Evolutionary conservation across 2,329 filamentous ascomycete species (phyloP), one percentile per base, ranked within the genome.

Genomic region (Elsinoe fawcettii): DNA sequence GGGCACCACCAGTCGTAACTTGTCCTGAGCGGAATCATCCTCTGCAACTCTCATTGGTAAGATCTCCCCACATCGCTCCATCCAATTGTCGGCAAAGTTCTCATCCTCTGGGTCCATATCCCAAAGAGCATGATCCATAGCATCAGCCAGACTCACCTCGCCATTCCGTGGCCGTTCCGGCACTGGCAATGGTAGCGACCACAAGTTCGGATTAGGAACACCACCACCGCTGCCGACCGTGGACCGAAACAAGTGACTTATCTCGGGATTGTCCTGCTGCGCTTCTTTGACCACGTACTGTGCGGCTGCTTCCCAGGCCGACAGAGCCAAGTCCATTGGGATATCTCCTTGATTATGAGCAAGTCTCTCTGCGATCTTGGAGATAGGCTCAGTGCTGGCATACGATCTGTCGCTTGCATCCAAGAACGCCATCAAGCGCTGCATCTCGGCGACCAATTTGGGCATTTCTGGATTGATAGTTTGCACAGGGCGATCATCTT

Each of bases 401-500:
- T 84, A 85, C 1, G 80, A 76, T 58, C 83, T 76, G 43, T 78
- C 70, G 3, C 81, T 82, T 3, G 67, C 69, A 63, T 83, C 80
- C 49, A 85, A 67, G 56, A 85, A 82, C 3, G 82, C 81, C 73
- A 84, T 80, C 47, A 85, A 64, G 11, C 83, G 75, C 65, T 86
- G 83, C 34, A 76, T 71, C 67, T 85, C 83, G 49, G 77, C 70
- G 8, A 84, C 67, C 16, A 83, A 69, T 2, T 75, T 72, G 43
- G 78, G 74, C 39, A 74, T 70, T 18, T 55, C 57, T 34, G 68
- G 64, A n/a, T 63, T 63, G 5, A 66, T 66, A 27, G 64, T 60
- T 5, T 69, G 63, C 4, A 65, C 60, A 34, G 63, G 60, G 18
- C 27, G 55, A 3, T 63, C 63, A 20, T 63, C 64, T 2, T 60